Percentiles rank a stretch among this genome's conserved stretches.
phyloP scores from a whole-genome alignment of 345 rosid species.

The Angophora floribunda region DNA sequence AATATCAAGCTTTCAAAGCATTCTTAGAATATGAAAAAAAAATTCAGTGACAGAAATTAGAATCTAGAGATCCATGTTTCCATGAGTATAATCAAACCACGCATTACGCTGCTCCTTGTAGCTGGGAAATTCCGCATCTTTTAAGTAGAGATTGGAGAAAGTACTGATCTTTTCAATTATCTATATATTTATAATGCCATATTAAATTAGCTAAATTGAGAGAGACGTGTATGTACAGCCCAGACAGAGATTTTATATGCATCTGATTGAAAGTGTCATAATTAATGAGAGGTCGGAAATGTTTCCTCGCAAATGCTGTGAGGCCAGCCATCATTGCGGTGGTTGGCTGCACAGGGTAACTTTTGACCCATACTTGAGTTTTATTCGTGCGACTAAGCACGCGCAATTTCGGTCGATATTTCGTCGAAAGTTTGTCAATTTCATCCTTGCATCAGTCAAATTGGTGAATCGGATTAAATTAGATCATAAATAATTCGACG shows the following conservation, averaged over 20 bases:
- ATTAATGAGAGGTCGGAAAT: neutral
- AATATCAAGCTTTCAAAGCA: neutral
- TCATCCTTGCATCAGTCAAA: neutral
- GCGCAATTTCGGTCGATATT: neutral
- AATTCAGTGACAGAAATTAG: neutral
- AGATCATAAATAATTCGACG: too few relatives aligned
- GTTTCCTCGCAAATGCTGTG: neutral
- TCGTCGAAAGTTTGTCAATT: neutral
- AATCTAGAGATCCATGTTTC: neutral
- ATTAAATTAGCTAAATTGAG: neutral
- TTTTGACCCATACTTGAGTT: neutral
- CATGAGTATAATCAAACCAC: neutral
- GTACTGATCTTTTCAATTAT: too few relatives aligned
- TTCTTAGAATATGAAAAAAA: neutral
- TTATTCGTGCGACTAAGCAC: neutral
- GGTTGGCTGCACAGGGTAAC: neutral
- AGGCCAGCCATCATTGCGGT: neutral
- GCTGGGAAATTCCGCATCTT: neutral
- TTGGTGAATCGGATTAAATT: too few relatives aligned
- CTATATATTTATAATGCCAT: neutral
- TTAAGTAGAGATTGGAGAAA: neutral
- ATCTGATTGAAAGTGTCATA: neutral
- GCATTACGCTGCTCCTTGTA: neutral
- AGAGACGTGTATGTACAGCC: neutral
- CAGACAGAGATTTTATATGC: neutral